Percentiles rank a stretch among this genome's conserved stretches.
These are phyloP conservation scores for Eremochloa ophiuroides DNA, from an alignment of 176 grass and related monocot genomes.

Conservation along the genomic window DNA sequence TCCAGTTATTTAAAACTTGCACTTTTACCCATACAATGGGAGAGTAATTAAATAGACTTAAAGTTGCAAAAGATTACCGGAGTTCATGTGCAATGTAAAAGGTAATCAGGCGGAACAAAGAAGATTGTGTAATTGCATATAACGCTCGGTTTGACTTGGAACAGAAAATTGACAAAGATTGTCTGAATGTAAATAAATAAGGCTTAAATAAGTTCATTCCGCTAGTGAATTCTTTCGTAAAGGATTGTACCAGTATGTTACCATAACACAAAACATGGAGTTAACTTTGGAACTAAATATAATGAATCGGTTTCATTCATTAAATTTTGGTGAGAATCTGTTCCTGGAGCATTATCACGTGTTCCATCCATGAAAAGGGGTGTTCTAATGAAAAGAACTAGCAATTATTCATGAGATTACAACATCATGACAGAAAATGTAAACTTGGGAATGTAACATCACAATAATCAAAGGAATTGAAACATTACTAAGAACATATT, in stretches of 20 bases:
- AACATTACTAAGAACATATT: background rate
- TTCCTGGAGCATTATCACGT: background rate
- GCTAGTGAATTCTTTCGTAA: background rate
- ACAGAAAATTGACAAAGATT: background rate
- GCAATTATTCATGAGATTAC: background rate
- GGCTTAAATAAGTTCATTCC: constrained; percentile 4
- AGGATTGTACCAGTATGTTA: background rate
- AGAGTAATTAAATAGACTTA: background rate
- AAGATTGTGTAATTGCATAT: background rate
- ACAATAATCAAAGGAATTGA: background rate
- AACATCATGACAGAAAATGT: background rate
- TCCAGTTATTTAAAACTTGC: background rate
- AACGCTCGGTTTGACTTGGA: background rate
- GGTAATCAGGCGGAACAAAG: constrained; percentile 6
- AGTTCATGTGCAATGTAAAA: constrained; percentile 10
- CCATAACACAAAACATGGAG: background rate
- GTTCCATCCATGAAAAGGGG: background rate
- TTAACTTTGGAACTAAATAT: constrained; percentile 2
- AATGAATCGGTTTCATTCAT: background rate
- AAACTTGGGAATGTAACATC: background rate
- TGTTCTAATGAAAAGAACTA: constrained; percentile 1
- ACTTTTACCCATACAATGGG: background rate
- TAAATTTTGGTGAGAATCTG: background rate
- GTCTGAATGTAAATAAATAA: background rate
- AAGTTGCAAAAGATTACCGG: background rate